phyloP scores from a whole-genome alignment of 1,284 basidiomycete genomes.

The Cutaneotrichosporon mucoides region DNA sequence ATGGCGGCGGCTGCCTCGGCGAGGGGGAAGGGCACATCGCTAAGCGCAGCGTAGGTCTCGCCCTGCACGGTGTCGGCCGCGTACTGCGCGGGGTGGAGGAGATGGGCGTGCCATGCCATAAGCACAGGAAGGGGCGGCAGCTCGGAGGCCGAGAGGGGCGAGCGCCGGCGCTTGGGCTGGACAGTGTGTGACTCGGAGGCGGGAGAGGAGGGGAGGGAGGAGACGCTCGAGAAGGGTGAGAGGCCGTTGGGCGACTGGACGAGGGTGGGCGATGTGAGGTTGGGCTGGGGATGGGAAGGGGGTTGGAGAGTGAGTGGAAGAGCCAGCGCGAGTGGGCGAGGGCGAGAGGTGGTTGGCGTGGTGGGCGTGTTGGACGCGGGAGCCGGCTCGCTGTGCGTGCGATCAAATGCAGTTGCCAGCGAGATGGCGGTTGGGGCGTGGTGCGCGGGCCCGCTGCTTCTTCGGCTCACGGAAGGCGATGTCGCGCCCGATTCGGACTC shows the following conservation, averaged over 20 bases:
- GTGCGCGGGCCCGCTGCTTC: not conserved
- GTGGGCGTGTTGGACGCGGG: not conserved
- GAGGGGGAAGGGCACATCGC: constrained; percentile 21
- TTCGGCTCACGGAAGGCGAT: not conserved
- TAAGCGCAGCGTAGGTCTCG: constrained; percentile 18
- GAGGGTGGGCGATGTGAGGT: not conserved
- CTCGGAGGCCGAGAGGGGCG: constrained; percentile 8
- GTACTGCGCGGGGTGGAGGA: constrained; percentile 33
- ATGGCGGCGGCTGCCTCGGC: constrained; percentile 8
- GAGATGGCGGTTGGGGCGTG: not conserved
- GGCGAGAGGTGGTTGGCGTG: too few relatives aligned
- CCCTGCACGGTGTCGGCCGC: constrained; percentile 18
- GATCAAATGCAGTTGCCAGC: not conserved
- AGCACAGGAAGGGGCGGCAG: constrained; percentile 28
- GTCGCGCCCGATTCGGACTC: not conserved
- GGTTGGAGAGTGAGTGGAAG: not conserved
- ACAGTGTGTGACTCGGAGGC: not conserved
- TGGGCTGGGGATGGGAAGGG: not conserved
- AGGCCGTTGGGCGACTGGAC: not conserved
- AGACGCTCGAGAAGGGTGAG: not conserved
- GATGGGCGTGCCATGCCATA: constrained; percentile 41
- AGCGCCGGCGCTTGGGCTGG: not conserved
- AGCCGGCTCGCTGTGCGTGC: not conserved
- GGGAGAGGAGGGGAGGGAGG: not conserved
- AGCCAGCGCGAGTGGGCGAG: not conserved